These are phyloP conservation scores for Tuber aestivum DNA, from an alignment of 495 filamentous ascomycete species.

Conservation along the genomic window DNA sequence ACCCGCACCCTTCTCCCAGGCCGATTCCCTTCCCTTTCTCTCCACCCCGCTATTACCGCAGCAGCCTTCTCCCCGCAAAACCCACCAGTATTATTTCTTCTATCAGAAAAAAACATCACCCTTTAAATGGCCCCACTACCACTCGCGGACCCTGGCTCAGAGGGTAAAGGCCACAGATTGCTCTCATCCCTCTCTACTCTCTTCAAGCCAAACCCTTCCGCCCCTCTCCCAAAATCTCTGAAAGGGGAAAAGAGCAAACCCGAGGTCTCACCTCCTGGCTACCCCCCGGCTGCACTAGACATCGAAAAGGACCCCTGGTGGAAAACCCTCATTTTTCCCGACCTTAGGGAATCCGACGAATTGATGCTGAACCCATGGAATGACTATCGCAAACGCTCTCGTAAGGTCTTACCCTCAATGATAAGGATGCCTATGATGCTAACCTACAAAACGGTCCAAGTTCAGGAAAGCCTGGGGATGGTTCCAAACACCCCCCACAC, in stretches of 20 bases:
- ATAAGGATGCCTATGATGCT: background rate
- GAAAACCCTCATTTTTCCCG: background rate
- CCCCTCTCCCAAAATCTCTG: background rate
- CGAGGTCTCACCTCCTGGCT: too few relatives aligned
- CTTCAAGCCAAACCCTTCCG: background rate
- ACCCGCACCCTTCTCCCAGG: background rate
- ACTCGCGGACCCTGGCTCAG: background rate
- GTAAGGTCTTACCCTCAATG: background rate
- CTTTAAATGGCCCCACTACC: background rate
- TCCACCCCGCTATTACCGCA: background rate
- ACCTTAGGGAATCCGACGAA: background rate
- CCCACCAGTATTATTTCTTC: too few relatives aligned
- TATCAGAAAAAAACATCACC: background rate
- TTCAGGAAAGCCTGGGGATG: background rate
- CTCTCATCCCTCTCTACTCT: background rate
- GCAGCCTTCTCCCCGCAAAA: too few relatives aligned
- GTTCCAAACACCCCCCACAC: background rate
- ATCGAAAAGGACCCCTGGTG: background rate
- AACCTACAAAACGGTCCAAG: background rate
- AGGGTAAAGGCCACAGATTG: background rate
- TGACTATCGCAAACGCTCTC: background rate
- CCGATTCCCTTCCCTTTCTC: background rate
- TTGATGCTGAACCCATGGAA: background rate
- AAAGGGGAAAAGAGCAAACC: background rate
- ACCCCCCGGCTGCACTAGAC: too few relatives aligned